Percentiles rank a stretch among this genome's conserved stretches.
These are phyloP conservation scores for Odontarrhena argentea DNA, from an alignment of 345 rosid species.

Conservation along the genomic window DNA sequence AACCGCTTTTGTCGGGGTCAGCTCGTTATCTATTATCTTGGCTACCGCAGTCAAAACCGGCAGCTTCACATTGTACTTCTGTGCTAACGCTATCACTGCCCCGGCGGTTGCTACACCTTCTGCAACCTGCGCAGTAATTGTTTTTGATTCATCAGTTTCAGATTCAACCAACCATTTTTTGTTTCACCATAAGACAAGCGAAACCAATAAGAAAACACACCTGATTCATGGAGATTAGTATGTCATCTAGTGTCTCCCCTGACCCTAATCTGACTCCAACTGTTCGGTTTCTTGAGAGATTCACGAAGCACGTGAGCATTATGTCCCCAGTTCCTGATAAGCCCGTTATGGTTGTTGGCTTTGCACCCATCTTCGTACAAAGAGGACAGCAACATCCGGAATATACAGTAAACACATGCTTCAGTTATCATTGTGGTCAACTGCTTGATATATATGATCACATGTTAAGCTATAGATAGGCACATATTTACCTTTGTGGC, in stretches of 20 bases:
- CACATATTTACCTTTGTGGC: constrained; percentile 72
- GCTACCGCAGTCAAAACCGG: constrained; percentile 96
- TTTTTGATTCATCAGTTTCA: background rate
- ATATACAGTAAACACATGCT: background rate
- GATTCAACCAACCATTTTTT: constrained; percentile 10
- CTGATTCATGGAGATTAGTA: constrained; percentile 85
- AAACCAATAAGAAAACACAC: constrained; percentile 42
- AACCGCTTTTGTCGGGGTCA: constrained; percentile 83
- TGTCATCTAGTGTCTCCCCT: constrained; percentile 85
- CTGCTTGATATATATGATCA: background rate
- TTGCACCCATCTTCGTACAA: constrained; percentile 80
- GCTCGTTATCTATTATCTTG: constrained; percentile 79
- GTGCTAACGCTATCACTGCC: constrained; percentile 91
- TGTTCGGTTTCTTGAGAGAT: constrained; percentile 85
- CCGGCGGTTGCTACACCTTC: constrained; percentile 98
- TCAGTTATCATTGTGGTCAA: constrained; percentile 7
- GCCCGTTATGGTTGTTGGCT: constrained; percentile 85
- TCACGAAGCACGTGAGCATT: constrained; percentile 92
- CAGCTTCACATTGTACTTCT: constrained; percentile 89
- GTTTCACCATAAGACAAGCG: constrained; percentile 10
- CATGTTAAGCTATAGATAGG: background rate
- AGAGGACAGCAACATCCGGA: constrained; percentile 11
- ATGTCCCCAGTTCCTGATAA: constrained; percentile 95
- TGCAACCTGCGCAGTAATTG: constrained; percentile 57
- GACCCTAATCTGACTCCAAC: constrained; percentile 95